Evolutionary conservation across 768 basidiomycete genomes (phyloP).

Genomic region (Scleroderma bovista): DNA sequence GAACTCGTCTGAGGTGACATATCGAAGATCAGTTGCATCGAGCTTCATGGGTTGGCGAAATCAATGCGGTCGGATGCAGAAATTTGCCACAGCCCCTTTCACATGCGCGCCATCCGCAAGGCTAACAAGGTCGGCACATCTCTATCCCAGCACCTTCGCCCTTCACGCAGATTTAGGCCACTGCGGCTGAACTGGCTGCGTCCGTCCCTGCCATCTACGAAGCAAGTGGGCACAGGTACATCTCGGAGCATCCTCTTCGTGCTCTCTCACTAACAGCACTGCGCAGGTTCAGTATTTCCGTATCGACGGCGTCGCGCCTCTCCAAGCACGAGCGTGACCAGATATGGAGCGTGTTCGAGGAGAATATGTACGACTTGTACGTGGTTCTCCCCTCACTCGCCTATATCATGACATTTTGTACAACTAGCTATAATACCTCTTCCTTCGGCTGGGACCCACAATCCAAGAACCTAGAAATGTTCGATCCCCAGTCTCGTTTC

Average conservation of each 20-base stretch:
- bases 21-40: conserved; percentile 91
- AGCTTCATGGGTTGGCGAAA: conserved; percentile 95
- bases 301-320: conserved; percentile 30
- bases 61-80: neutral
- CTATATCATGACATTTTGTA: neutral
- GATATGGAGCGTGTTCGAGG: conserved; percentile 50
- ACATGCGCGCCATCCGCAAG: conserved; percentile 18
- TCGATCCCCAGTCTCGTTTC: conserved; percentile 55
- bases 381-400: conserved; percentile 5
- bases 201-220: conserved; percentile 10
- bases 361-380: conserved; percentile 52
- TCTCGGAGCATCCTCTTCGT: neutral
- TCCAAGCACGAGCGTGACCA: conserved; percentile 29
- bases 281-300: conserved; percentile 17
- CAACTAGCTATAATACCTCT: conserved; percentile 48
- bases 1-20: conserved; percentile 89
- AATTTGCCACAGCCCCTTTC: neutral
- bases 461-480: conserved; percentile 55
- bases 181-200: conserved; percentile 14
- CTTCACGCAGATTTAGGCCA: conserved; percentile 13
- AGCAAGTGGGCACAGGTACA: conserved; percentile 14
- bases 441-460: conserved; percentile 63
- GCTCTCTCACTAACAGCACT: neutral
- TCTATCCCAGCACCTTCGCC: neutral
- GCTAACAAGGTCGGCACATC: conserved; percentile 32